Base-by-base conservation (phyloP, 495 filamentous ascomycete genomes). In the Immersiella caudata region DNA sequence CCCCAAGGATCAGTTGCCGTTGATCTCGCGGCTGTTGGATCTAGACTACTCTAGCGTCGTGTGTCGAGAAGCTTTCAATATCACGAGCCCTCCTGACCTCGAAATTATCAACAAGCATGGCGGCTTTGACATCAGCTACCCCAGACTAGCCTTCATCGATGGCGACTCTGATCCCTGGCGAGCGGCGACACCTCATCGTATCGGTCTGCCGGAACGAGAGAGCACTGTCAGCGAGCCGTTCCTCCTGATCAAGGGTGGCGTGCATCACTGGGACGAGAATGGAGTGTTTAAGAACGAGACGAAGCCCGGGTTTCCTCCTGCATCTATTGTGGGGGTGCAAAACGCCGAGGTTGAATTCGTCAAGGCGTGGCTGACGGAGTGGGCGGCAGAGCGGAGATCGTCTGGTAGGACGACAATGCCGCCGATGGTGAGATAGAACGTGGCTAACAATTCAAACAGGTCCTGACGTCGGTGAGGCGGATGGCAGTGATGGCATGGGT, bases 181-280 rank as follows among this genome's bases (percentile, higher is more conserved):
- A 7, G 82, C 84, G 0, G 88, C 88, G 0, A 89, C 86, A 12
- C 86, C 87, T 5, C 88, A 90, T 64, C 83, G 83, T 0, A 79
- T 86, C 36, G 81, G 78, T 0, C 79, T 84, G 12, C 70, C 76
- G 0, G 68, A 71, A 25, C 71, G 90, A 21, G 68, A 72, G 6
- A 88, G 80, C 46, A 91, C 89, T 0, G 76, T 79, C 0, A 76
- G 76, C 21, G 80, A 89, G 77, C 90, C 90, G 5, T 87, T 87
- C 65, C 79, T 89, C 25, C 71, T 90, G 62, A 88, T 92, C 62
- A 76, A 79, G n/a, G 82, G 80, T 0, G 87, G 79, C 0, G 87
- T 90, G 55, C 89, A 91, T 75, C 88, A 91, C 76, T 91, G 86
- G 86, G 89, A 91, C 74, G 85, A 91, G 82, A 90, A 91, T 73